Evolutionary conservation across 345 rosid species (phyloP), one percentile per base, ranked within the genome.

Genomic region (Eucalyptus erythrocorys): DNA sequence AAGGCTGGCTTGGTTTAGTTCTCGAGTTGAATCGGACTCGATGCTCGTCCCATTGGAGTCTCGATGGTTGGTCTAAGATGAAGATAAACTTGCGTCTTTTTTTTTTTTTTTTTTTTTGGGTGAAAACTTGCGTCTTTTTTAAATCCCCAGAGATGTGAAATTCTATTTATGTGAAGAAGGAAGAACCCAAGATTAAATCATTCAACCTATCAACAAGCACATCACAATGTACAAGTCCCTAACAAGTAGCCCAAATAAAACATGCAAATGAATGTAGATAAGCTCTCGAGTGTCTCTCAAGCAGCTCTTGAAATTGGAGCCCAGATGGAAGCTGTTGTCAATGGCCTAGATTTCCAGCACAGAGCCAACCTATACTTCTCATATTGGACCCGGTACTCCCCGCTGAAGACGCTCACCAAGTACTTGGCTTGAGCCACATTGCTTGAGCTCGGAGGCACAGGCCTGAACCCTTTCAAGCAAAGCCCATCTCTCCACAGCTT

Each of bases 271-370:
- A 66, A 16, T 15, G 32, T 7, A 26, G 42, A 32, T 32, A 32
- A 8, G 79, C 42, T 32, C 42, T 8, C 42, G 6, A 32, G n/a
- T 30, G 76, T 71, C 45, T 10, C 45, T 71, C 13, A 71, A 71
- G 19, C 45, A 37, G 14, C 81, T 71, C 45, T 71, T 37, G 45
- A 27, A 76, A 42, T 87, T 30, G 92, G 91, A 12, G 87, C 90
- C 93, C 93, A 91, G 87, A 91, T 87, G 22, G 93, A 90, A 86
- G 89, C 90, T 10, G 88, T 87, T 16, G 88, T 87, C 87, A 91
- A 24, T 57, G 90, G 90, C 88, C 89, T 89, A 40, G 92, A 89
- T 85, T 89, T 90, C 92, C 92, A 92, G 19, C 92, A 89, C 87
- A 90, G 51, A 45, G 88, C 59, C 89, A 87, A 43, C 90, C 87